A percentile compares a stretch with the other conserved stretches of the same genome.
phyloP scores from a whole-genome alignment of 1,284 basidiomycete genomes.

The Irpex lacteus region DNA sequence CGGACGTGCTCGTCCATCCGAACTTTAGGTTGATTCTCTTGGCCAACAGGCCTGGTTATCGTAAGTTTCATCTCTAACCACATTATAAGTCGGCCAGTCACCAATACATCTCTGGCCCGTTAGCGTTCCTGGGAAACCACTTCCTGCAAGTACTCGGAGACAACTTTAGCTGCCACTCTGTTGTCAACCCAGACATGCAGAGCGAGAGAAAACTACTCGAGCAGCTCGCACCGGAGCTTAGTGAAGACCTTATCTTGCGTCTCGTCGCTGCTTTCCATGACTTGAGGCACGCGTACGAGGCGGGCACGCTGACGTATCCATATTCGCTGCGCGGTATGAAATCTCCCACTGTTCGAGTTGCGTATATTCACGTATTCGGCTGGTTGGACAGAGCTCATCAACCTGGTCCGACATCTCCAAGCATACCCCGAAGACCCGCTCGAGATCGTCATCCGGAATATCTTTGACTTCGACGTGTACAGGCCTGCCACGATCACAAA shows the following conservation, averaged over 20 bases:
- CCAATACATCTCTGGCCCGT: not conserved
- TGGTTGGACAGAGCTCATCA: conserved; percentile 51
- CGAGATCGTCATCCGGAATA: conserved; percentile 54
- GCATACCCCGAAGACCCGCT: conserved; percentile 56
- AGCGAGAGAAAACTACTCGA: conserved; percentile 56
- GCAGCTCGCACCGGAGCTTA: conserved; percentile 60
- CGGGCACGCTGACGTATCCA: conserved; percentile 55
- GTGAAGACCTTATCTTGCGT: conserved; percentile 47
- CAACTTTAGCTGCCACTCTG: conserved; percentile 63
- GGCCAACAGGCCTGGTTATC: conserved; percentile 71
- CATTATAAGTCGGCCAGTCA: not conserved
- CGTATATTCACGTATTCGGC: not conserved
- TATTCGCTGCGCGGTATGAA: conserved; percentile 59
- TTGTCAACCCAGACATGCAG: conserved; percentile 61
- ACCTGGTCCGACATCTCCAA: conserved; percentile 59
- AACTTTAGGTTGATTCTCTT: conserved; percentile 62
- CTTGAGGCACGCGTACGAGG: conserved; percentile 53
- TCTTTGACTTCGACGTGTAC: conserved; percentile 69
- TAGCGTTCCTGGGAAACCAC: conserved; percentile 69
- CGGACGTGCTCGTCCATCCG: conserved; percentile 58
- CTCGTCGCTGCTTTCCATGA: conserved; percentile 66
- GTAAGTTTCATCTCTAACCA: conserved; percentile 38
- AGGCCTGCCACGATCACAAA: conserved; percentile 62
- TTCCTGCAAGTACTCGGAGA: conserved; percentile 69
- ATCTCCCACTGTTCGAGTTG: not conserved